Evolutionary conservation across 1,139 yeast genomes (phyloP), one percentile per base, ranked within the genome.

Genomic region (Suhomyces bokatorum): DNA sequence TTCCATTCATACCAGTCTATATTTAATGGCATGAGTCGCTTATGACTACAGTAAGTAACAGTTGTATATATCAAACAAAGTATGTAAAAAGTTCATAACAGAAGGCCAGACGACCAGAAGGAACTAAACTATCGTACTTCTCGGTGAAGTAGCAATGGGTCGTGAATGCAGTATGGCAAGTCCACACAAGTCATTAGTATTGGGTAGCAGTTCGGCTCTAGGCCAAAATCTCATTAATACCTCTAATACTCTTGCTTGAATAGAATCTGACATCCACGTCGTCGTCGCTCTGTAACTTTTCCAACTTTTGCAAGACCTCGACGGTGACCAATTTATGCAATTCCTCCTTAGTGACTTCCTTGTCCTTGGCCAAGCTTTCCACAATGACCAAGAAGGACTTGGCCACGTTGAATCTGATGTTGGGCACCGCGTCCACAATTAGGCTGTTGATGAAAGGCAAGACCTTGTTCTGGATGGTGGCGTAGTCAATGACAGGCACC

Each of bases 351-450:
- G 43, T 40, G 24, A 50, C 56, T n/a, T 43, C 46, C 20, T 58
- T 55, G 40, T 53, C 56, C 49, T 64, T 61, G 39, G 67, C 57
- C 54, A 81, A 74, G 31, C 78, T 75, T 62, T 80, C 77, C 34
- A 78, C 83, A 42, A 87, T 70, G 16, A 77, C 73, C 37, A 81
- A 75, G 60, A 86, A 83, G 27, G 96, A 81, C 66, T 88, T 90
- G 22, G 99, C 98, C 52, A 88, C 91, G 64, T 91, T 93, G 72
- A 93, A 93, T 62, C 97, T 78, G 55, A 93, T 91, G 65, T 93
- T 93, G 56, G 99, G 97, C 45, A 93, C 97, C 4, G 83, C 78
- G 67, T 93, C 99, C 42, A 75, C 75, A 39, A 83, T 75, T 55
- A 91, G 75, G 43, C 81, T 82, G 54, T 81, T 77, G 52, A 93